These are phyloP conservation scores for Verbascum thapsus DNA, from an alignment of 257 asterid genomes.

Conservation along the genomic window DNA sequence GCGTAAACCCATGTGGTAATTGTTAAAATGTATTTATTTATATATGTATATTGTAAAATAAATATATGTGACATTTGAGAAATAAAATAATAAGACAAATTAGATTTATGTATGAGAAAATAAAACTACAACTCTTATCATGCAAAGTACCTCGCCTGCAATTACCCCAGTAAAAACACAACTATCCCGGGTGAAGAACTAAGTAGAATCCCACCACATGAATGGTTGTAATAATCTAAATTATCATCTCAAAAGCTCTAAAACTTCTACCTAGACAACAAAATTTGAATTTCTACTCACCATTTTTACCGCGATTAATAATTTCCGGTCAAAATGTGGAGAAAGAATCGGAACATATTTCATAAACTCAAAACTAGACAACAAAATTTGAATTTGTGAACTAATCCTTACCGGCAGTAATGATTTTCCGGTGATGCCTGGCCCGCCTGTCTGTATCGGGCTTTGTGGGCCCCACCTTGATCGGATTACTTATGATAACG, in stretches of 20 bases:
- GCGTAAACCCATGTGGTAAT: constrained; percentile 1
- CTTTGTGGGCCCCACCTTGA: constrained; percentile 40
- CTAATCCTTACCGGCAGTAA: constrained; percentile 42
- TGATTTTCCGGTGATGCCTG: constrained; percentile 65
- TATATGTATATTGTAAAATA: constrained; percentile 38
- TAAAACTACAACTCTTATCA: constrained; percentile 32
- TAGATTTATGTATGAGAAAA: constrained; percentile 5
- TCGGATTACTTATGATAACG: constrained; percentile 15
- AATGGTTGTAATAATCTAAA: too few relatives aligned
- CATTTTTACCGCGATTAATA: constrained; percentile 43
- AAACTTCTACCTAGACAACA: constrained; percentile 37
- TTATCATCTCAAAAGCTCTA: neutral
- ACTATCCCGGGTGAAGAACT: too few relatives aligned
- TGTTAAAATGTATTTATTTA: neutral
- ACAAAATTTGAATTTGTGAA: constrained; percentile 39
- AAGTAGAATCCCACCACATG: too few relatives aligned
- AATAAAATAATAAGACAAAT: neutral
- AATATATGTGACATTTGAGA: constrained; percentile 27
- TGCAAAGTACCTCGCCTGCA: constrained; percentile 33
- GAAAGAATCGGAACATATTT: too few relatives aligned
- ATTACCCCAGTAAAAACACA: too few relatives aligned
- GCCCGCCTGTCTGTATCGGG: constrained; percentile 63
- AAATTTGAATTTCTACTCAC: constrained; percentile 35
- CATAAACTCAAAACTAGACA: constrained; percentile 27
- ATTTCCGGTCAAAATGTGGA: constrained; percentile 35